Base-by-base conservation (phyloP, 2,329 filamentous ascomycete genomes). In the Peltaster fructicola region DNA sequence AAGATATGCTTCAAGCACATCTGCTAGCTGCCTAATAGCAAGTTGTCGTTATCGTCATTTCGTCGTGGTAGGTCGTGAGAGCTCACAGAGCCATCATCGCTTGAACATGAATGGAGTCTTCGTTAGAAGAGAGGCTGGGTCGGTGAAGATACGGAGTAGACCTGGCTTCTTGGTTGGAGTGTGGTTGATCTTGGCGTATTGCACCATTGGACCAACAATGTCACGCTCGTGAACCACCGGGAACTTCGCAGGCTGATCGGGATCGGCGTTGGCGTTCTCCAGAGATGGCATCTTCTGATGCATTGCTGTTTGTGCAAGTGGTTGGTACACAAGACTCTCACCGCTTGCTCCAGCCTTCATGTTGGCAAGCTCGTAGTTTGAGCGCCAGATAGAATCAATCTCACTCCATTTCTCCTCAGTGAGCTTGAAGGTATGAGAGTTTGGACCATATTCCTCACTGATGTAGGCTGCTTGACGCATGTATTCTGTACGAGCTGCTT, bases 131-230 rank as follows among this genome's bases (percentile, higher is more conserved):
- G 40, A 41, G 14, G 35, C 34, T 12, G 39, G 40, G 30, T 45
- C 43, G 14, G 45, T 48, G 34, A 50, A 48, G 29, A 50, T 38
- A 18, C 39, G 41, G 23, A 49, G 32, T 21, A 50, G 40, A 5
- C 38, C 37, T 4, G 40, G 36, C 26, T 37, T 40, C 29, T 41
- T 43, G 7, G 44, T 34, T 6, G 39, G 35, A 22, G 30, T 31
- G 15, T 32, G 39, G 26, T 44, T 41, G 15, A 47, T 41, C 31
- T 43, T 43, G 15, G 43, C 41, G 26, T 49, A 48, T 35, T 55
- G 64, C 38, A 71, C 68, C 84, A 93, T 92, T 5, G 84, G 84
- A 2, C 84, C 84, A 21, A 93, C 81, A 45, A 93, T 90, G 49
- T 91, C 84, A 40, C 84, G 75, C 41, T 92, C 82, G 25, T 82